Evolutionary conservation across 768 basidiomycete species (phyloP).

Genomic region (Russula sp.): DNA sequence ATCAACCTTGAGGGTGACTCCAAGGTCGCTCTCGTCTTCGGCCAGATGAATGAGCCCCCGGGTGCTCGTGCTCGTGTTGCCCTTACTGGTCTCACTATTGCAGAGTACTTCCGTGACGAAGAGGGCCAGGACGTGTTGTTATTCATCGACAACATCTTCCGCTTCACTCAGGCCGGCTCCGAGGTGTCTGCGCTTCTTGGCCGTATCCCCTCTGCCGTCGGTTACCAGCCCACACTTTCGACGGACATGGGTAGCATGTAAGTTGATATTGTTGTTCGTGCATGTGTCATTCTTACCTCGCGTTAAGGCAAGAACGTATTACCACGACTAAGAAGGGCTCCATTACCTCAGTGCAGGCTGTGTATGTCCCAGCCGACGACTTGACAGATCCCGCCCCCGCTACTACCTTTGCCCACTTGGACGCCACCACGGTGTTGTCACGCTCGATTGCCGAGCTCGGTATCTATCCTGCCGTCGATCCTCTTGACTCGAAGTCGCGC

Average conservation of each 20-base stretch:
- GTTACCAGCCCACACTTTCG: conserved; percentile 99
- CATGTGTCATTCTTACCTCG: conserved; percentile 14
- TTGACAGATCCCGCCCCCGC: conserved; percentile 99
- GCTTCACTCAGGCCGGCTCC: conserved; percentile 99
- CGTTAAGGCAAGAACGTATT: conserved; percentile 91
- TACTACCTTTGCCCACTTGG: conserved; percentile 99
- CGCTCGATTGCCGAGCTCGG: conserved; percentile 98
- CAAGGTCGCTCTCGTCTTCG: conserved; percentile 99
- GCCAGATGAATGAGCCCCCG: conserved; percentile 99
- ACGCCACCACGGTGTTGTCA: conserved; percentile 98
- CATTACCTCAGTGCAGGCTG: conserved; percentile 99
- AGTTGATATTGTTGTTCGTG: conserved; percentile 30
- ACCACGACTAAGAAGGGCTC: conserved; percentile 99
- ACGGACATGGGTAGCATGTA: conserved; percentile 99
- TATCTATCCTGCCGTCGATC: conserved; percentile 99
- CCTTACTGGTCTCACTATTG: conserved; percentile 97
- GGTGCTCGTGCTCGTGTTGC: conserved; percentile 99
- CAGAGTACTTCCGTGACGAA: conserved; percentile 99
- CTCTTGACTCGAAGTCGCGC: conserved; percentile 98
- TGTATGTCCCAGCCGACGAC: conserved; percentile 99
- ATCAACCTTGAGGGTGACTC: conserved; percentile 99
- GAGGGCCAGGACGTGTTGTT: conserved; percentile 99
- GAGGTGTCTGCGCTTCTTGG: conserved; percentile 99
- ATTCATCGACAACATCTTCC: conserved; percentile 99
- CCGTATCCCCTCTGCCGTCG: conserved; percentile 99